Conservation (phyloP, 305 asterid genomes). For the Fraxinus sp. region DNA sequence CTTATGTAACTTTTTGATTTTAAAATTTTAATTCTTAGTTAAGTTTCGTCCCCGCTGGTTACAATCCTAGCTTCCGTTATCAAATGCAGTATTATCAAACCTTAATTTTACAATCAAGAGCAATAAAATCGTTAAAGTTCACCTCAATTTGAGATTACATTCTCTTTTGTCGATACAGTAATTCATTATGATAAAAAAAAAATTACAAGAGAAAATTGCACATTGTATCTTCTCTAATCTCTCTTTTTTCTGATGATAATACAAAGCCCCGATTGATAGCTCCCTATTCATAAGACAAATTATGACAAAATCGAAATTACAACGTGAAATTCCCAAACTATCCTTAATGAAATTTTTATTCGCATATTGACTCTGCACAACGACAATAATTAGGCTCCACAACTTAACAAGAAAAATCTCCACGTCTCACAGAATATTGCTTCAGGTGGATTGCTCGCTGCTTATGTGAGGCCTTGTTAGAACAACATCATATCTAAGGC, state of each 20-base stretch:
- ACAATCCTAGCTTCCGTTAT: not conserved
- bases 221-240: not conserved
- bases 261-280: not conserved
- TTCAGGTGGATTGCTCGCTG: constrained; percentile 24
- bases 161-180: not conserved
- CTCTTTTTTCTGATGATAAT: not conserved
- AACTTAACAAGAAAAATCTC: not conserved
- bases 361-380: not conserved
- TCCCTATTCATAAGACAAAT: no score
- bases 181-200: not conserved
- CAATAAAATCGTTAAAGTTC: not conserved
- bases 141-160: not conserved
- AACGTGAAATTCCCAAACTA: not conserved
- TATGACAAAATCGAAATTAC: not conserved
- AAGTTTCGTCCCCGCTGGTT: no score
- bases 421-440: constrained; percentile 13
- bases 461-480: constrained; percentile 23
- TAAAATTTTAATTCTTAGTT: no score
- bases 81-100: constrained; percentile 24
- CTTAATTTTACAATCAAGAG: not conserved
- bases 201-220: not conserved
- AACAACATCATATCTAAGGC: constrained; percentile 6
- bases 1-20: not conserved
- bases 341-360: not conserved
- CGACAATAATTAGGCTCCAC: not conserved